A percentile compares a stretch with the other conserved stretches of the same genome.
Evolutionary conservation across 2,329 filamentous ascomycete species (phyloP).

Genomic region (Apiospora sp.): DNA sequence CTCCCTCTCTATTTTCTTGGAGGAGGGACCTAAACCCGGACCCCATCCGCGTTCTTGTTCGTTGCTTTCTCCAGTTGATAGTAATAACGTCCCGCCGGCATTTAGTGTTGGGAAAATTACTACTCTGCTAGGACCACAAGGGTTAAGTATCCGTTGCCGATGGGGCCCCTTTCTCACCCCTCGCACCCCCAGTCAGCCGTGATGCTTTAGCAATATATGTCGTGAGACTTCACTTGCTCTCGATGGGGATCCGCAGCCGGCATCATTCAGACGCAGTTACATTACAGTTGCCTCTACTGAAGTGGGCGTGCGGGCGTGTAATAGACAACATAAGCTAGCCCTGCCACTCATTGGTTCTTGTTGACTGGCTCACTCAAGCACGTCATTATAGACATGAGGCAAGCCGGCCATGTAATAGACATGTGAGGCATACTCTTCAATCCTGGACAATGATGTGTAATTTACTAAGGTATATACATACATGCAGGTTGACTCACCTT

Average conservation of each 20-base stretch:
- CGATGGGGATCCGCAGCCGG: slow-evolving; percentile 9
- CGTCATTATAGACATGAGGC: background rate
- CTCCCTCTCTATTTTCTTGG: background rate
- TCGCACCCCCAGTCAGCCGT: background rate
- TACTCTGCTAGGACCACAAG: background rate
- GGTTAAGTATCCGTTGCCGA: background rate
- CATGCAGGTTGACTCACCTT: too few species aligned
- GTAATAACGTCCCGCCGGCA: too few species aligned
- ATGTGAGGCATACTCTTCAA: background rate
- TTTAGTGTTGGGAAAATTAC: too few species aligned
- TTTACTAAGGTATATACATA: too few species aligned
- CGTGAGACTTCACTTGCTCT: slow-evolving; percentile 4
- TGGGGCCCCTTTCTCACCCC: background rate
- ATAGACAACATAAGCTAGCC: background rate
- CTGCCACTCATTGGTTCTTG: background rate
- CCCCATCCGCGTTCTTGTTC: background rate
- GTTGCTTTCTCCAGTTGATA: background rate
- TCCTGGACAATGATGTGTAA: background rate
- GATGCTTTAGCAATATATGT: background rate
- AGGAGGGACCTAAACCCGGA: background rate
- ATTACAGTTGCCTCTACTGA: slow-evolving; percentile 3
- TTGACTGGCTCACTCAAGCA: background rate
- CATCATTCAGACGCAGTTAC: background rate
- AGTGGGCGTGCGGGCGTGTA: background rate
- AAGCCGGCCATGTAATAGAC: background rate